phyloP scores from a whole-genome alignment of 768 basidiomycete species.

The Termitomyces sp. region DNA sequence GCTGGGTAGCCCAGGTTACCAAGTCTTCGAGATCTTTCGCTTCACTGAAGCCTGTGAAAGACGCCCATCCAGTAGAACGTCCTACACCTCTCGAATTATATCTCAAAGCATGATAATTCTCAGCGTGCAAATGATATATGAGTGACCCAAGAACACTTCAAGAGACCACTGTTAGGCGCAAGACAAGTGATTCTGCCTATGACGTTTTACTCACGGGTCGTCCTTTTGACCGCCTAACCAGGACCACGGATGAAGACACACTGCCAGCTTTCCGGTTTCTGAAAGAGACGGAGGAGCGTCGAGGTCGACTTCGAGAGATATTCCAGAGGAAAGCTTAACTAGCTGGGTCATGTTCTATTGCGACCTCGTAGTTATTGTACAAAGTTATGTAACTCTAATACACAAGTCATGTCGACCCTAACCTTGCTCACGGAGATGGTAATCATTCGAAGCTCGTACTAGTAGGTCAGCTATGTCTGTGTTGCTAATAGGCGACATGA shows the following conservation, averaged over 20 bases:
- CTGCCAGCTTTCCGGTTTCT: constrained; percentile 38
- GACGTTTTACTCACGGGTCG: constrained; percentile 54
- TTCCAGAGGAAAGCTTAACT: constrained; percentile 16
- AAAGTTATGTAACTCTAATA: no score
- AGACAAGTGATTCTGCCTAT: background rate
- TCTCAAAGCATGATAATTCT: constrained; percentile 53
- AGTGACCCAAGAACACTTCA: constrained; percentile 42
- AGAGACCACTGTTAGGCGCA: background rate
- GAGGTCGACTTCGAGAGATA: constrained; percentile 35
- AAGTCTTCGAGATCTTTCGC: constrained; percentile 63
- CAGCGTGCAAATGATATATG: constrained; percentile 31
- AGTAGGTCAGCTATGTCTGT: no score
- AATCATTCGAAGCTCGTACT: no score
- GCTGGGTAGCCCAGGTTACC: constrained; percentile 46
- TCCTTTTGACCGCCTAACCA: constrained; percentile 74
- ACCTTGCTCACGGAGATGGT: no score
- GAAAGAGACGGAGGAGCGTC: constrained; percentile 20
- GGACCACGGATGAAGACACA: constrained; percentile 86
- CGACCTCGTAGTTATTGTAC: background rate
- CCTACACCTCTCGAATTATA: constrained; percentile 83
- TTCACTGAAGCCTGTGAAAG: constrained; percentile 68
- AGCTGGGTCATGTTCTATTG: constrained; percentile 10
- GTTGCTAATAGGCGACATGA: no score
- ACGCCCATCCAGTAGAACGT: constrained; percentile 64
- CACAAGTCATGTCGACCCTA: no score